Conservation (phyloP, 2,329 filamentous ascomycete species). For the Cryoendolithus antarcticus region DNA sequence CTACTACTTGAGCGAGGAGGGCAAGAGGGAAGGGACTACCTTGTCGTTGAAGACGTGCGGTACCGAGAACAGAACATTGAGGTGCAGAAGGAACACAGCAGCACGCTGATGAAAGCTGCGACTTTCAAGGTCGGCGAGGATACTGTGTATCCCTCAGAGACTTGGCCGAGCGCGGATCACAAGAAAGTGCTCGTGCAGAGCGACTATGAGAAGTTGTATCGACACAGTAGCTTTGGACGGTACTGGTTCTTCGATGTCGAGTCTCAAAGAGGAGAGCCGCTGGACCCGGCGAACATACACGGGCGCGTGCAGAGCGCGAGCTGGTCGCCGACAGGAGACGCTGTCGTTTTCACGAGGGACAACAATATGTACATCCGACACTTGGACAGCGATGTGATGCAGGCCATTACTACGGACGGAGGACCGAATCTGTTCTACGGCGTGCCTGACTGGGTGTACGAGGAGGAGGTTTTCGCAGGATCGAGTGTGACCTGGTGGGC, state of each 20-base stretch:
- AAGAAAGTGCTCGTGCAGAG: conserved; percentile 78
- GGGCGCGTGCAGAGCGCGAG: conserved; percentile 68
- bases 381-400: conserved; percentile 45
- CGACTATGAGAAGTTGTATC: conserved; percentile 63
- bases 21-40: conserved; percentile 52
- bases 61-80: conserved; percentile 34
- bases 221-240: conserved; percentile 71
- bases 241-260: conserved; percentile 92
- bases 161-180: conserved; percentile 70
- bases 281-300: conserved; percentile 56
- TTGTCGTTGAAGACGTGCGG: conserved; percentile 79
- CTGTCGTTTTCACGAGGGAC: conserved; percentile 74
- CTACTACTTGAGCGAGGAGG: conserved; percentile 63
- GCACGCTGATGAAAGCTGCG: conserved; percentile 61
- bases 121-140: conserved; percentile 49
- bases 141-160: conserved; percentile 44
- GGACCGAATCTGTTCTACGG: conserved; percentile 86
- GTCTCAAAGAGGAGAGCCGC: conserved; percentile 61
- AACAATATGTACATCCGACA: conserved; percentile 84
- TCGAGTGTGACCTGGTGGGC: conserved; percentile 94
- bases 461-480: conserved; percentile 68
- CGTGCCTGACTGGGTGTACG: conserved; percentile 94
- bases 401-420: conserved; percentile 74
- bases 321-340: conserved; percentile 81
- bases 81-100: conserved; percentile 38